Base-by-base conservation (phyloP, 2,329 filamentous ascomycete genomes). In the Beauveria scarabaeidicola region DNA sequence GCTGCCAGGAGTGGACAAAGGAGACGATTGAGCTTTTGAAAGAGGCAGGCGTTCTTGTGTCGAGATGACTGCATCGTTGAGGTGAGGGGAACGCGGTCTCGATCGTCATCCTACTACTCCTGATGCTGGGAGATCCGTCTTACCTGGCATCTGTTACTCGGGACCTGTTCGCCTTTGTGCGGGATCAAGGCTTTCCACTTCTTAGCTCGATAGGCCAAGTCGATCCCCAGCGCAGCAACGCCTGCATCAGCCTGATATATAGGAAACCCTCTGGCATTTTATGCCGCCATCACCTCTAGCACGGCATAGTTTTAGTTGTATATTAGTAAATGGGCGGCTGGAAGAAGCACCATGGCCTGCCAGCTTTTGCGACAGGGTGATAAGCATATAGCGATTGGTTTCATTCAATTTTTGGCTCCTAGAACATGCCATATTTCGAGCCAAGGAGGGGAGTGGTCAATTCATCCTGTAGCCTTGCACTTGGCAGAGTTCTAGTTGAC, bases 201-300 rank as follows among this genome's bases (percentile, higher is more conserved):
- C 58, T 48, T 2, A 13, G 29, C n/a, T 61, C 56, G 60, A 61
- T 61, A 6, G 29, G 50, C 11, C 51, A 23, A 21, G 53, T 60
- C 38, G 53, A 62, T 29, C 38, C 47, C 11, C 23, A 40, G 6
- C 48, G 59, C 41, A 59, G 50, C 2, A 55, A 63, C 32, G 61
- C 61, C 21, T 63, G 57, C 38, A 60, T 61, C 7, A 56, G 52
- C 17, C 44, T 61, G 15, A 61, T 61, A 63, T 41, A 52, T 63
- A 9, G 62, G 61, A 38, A 63, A 61, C 21, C 61, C 60, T 13
- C 58, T 61, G 41, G 62, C 62, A 6, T 63, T 63, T 52, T 62
- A 63, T 38, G 62, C 62, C 52, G 60, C 62, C 5, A 60, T 53
- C 1, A 62, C 62, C 2, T 54, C 62, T 1, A 56, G 50, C 32